These are phyloP conservation scores for Talaromyces proteolyticus DNA, from an alignment of 495 filamentous ascomycete species.

Conservation along the genomic window DNA sequence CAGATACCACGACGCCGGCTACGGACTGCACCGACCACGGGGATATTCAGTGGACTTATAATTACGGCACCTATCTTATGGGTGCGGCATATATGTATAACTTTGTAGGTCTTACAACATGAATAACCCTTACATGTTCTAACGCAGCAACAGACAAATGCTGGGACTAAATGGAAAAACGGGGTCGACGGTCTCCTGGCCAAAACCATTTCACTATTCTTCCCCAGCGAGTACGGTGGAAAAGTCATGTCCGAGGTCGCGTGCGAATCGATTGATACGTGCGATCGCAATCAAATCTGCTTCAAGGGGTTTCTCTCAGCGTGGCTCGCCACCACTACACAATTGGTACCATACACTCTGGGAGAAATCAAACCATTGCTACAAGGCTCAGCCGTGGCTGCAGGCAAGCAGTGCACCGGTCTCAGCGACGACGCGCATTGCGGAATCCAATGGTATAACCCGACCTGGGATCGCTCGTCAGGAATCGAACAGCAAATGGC, in stretches of 20 bases:
- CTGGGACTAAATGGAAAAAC: slow-evolving; percentile 45
- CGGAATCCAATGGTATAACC: slow-evolving; percentile 62
- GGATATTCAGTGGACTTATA: slow-evolving; percentile 61
- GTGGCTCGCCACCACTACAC: slow-evolving; percentile 68
- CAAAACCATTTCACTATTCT: slow-evolving; percentile 49
- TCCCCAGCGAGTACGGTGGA: slow-evolving; percentile 38
- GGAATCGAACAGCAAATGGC: slow-evolving; percentile 50
- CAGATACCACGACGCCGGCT: slow-evolving; percentile 44
- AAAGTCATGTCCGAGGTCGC: slow-evolving; percentile 62
- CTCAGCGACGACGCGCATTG: slow-evolving; percentile 60
- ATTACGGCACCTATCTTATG: slow-evolving; percentile 60
- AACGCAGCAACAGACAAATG: slow-evolving; percentile 41
- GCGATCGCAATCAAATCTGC: slow-evolving; percentile 67
- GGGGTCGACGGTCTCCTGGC: slow-evolving; percentile 52
- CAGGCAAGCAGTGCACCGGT: slow-evolving; percentile 60
- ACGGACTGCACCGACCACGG: slow-evolving; percentile 49
- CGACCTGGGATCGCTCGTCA: slow-evolving; percentile 53
- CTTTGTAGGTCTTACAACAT: too few relatives aligned
- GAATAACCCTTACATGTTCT: slow-evolving; percentile 14
- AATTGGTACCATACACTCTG: slow-evolving; percentile 57
- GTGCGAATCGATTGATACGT: slow-evolving; percentile 57
- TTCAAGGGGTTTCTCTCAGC: slow-evolving; percentile 77
- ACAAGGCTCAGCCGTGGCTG: slow-evolving; percentile 57
- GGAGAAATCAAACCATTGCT: slow-evolving; percentile 60
- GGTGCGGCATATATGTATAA: slow-evolving; percentile 73